Conservation (phyloP, 768 basidiomycete genomes). For the Trametes maxima region DNA sequence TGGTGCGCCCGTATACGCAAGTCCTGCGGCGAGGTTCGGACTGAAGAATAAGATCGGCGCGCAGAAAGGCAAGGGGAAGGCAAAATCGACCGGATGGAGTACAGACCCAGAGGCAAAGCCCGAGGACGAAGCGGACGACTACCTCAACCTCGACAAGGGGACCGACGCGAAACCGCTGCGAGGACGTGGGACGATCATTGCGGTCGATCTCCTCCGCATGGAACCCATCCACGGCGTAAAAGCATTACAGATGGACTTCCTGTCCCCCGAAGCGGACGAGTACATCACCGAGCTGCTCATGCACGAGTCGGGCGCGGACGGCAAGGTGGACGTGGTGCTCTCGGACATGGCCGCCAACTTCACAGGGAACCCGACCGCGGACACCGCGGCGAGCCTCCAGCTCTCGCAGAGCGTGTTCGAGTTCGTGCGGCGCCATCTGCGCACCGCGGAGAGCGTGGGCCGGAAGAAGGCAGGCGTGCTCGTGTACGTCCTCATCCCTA, state of each 20-base stretch:
- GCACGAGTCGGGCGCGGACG: conserved; percentile 34
- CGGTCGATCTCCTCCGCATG: conserved; percentile 81
- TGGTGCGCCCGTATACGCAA: not conserved
- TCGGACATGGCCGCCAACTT: conserved; percentile 91
- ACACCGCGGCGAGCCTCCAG: conserved; percentile 68
- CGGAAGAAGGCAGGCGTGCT: conserved; percentile 52
- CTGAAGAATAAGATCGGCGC: not conserved
- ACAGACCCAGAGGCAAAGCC: not conserved
- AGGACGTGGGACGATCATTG: conserved; percentile 60
- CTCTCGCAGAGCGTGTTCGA: conserved; percentile 74
- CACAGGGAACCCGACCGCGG: conserved; percentile 67
- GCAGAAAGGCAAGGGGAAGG: not conserved
- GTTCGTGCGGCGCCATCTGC: conserved; percentile 61
- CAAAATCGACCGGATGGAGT: not conserved
- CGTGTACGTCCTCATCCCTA: conserved; percentile 49
- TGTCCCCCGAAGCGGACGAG: conserved; percentile 51
- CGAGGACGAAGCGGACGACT: not conserved
- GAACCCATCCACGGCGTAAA: conserved; percentile 71
- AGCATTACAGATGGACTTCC: conserved; percentile 78
- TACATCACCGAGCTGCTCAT: conserved; percentile 46
- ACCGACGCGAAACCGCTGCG: not conserved
- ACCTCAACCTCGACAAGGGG: conserved; percentile 9
- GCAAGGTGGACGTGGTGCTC: conserved; percentile 76
- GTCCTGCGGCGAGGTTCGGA: not conserved
- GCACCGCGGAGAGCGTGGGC: conserved; percentile 47